Base-by-base conservation (phyloP, 768 basidiomycete species). In the Leccinellum luteum region DNA sequence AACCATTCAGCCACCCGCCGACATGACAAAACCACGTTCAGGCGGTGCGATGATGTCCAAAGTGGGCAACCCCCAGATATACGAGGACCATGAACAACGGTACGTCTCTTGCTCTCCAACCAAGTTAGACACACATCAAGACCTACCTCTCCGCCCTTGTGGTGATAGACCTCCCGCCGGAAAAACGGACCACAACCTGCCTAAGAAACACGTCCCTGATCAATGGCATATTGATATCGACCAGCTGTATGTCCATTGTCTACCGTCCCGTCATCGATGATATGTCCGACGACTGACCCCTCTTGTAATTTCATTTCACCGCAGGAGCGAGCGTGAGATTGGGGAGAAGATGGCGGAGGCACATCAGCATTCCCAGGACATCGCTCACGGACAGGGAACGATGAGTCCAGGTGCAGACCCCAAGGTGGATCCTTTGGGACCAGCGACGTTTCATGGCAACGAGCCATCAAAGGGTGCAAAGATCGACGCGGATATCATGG, bases 381-480 rank as follows among this genome's bases (percentile, higher is more conserved):
- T 48, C 9, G 61, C 66, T 52, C 74, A 59, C 30, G 43, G 66
- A 28, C 34, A 59, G n/a, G 71, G 74, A 32, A 65, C 47, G 57
- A 67, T 17, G 71, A 75, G 41, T 56, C 70, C 57, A 51, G 64
- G 60, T 50, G 60, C 63, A 6, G 65, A 74, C 43, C 75, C 75
- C 0, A 66, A 74, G 30, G 67, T 69, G 0, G 77, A 84, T 55
- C 83, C 84, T 13, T 65, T 80, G 27, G 75, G 75, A 47, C 81
- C 80, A 10, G 83, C 83, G 1, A 69, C 66, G n/a, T 66, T 74
- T 15, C 84, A 85, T 53, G 82, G 84, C 0, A 78, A 86, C 61
- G 72, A 85, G 59, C 84, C 85, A 0, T 84, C 83, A 0, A 70
- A 76, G 38, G 84, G 85, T 0, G 85, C 84, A 1, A 68, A 79